Evolutionary conservation across 768 basidiomycete genomes (phyloP).

Genomic region (Kondoa subrosea): DNA sequence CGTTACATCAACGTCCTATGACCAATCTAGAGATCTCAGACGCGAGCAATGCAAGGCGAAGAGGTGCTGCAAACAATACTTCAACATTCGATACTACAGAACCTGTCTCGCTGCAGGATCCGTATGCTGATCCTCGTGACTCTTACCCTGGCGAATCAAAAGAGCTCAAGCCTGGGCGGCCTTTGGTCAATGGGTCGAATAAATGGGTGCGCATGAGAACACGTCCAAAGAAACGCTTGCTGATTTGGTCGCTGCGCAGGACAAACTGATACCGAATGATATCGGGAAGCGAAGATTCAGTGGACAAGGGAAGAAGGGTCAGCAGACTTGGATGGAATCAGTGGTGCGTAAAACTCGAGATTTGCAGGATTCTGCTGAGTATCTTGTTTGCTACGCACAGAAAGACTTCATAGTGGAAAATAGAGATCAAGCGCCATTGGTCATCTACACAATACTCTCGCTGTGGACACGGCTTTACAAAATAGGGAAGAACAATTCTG

Average conservation of each 20-base stretch:
- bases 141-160: not conserved
- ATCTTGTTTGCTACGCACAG: not conserved
- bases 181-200: not conserved
- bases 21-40: not conserved
- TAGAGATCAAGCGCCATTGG: constrained; percentile 38
- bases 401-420: constrained; percentile 12
- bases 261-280: not conserved
- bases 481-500: constrained; percentile 66
- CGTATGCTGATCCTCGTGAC: not conserved
- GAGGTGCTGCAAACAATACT: not conserved
- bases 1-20: not conserved
- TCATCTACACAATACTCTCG: constrained; percentile 76
- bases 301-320: not conserved
- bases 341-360: too few species aligned
- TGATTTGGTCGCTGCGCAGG: not conserved
- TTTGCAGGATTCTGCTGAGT: too few species aligned
- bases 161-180: not conserved
- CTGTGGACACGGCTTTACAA: constrained; percentile 90
- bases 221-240: not conserved
- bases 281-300: not conserved
- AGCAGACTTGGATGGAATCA: not conserved
- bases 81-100: not conserved
- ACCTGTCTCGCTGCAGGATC: not conserved
- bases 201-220: not conserved
- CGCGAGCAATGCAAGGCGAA: not conserved